phyloP scores from a whole-genome alignment of 1,139 yeast genomes.

The Taiozyma sp. region DNA sequence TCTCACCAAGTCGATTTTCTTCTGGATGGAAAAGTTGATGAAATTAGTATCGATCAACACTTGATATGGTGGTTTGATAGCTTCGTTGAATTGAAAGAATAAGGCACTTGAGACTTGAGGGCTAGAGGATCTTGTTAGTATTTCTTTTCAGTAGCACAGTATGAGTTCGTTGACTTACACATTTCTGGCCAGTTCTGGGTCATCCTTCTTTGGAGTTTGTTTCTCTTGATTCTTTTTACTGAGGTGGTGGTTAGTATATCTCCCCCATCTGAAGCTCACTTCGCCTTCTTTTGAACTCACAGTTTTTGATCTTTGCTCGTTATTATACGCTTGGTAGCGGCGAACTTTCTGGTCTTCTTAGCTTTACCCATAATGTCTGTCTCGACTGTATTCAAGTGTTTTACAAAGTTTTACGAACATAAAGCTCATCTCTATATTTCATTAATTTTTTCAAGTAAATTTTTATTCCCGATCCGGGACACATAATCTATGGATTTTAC shows the following conservation, averaged over 20 bases:
- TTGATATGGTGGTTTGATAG: slow-evolving; percentile 96
- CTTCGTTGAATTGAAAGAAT: slow-evolving; percentile 90
- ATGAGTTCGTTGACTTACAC: slow-evolving; percentile 30
- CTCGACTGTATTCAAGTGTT: background rate
- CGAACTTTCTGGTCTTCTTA: slow-evolving; percentile 93
- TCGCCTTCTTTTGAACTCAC: slow-evolving; percentile 24
- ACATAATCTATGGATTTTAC: background rate
- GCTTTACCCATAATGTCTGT: slow-evolving; percentile 80
- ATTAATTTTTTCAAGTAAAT: background rate
- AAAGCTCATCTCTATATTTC: background rate
- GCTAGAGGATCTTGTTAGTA: background rate
- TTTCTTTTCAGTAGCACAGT: too few species aligned
- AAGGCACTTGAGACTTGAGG: slow-evolving; percentile 97
- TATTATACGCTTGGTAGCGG: slow-evolving; percentile 80
- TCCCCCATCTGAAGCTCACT: background rate
- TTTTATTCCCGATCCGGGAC: background rate
- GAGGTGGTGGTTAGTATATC: slow-evolving; percentile 8
- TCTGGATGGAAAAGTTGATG: slow-evolving; percentile 92
- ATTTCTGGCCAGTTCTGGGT: slow-evolving; percentile 76
- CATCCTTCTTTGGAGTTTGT: slow-evolving; percentile 38
- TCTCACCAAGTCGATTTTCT: slow-evolving; percentile 85
- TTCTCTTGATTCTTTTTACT: slow-evolving; percentile 35
- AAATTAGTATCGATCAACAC: slow-evolving; percentile 94
- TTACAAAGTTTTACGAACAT: background rate
- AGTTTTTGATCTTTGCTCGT: slow-evolving; percentile 69